Conservation (phyloP, 805 yeast genomes). For the Saturnispora zaruensis region DNA sequence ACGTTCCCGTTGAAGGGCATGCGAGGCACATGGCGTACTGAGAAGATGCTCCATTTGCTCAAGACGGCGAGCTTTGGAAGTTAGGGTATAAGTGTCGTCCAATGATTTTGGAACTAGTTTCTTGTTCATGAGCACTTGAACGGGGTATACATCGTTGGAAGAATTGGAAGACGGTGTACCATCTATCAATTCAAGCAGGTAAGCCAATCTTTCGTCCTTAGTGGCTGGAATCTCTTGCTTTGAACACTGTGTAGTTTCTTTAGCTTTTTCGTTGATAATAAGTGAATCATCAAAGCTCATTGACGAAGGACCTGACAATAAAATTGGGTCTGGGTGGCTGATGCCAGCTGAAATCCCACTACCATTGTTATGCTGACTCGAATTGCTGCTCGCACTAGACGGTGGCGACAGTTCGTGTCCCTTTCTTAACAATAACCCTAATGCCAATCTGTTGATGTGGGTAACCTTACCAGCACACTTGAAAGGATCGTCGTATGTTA, state of each 20-base stretch:
- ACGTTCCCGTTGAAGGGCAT: constrained; percentile 32
- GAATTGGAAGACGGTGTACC: constrained; percentile 12
- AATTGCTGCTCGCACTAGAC: constrained; percentile 1
- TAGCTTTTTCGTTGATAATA: background rate
- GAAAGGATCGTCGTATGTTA: constrained; percentile 24
- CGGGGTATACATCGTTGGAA: constrained; percentile 20
- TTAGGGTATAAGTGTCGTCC: constrained; percentile 24
- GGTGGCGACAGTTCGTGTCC: constrained; percentile 5
- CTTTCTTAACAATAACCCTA: constrained; percentile 19
- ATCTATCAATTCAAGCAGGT: constrained; percentile 19
- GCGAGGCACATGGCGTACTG: constrained; percentile 30
- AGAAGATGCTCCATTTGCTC: constrained; percentile 23
- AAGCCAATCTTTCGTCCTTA: constrained; percentile 15
- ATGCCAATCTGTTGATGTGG: constrained; percentile 22
- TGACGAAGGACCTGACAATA: background rate
- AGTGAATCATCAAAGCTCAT: background rate
- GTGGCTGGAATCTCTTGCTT: constrained; percentile 15
- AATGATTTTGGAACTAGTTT: constrained; percentile 18
- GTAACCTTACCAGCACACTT: constrained; percentile 20
- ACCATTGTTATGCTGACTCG: background rate
- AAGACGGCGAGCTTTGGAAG: constrained; percentile 21
- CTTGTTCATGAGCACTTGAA: constrained; percentile 15
- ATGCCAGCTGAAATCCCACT: background rate
- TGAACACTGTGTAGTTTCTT: background rate
- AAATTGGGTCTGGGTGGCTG: background rate